Evolutionary conservation across 2,329 filamentous ascomycete species (phyloP), one percentile per base, ranked within the genome.

Genomic region (Pseudocercospora eumusae): DNA sequence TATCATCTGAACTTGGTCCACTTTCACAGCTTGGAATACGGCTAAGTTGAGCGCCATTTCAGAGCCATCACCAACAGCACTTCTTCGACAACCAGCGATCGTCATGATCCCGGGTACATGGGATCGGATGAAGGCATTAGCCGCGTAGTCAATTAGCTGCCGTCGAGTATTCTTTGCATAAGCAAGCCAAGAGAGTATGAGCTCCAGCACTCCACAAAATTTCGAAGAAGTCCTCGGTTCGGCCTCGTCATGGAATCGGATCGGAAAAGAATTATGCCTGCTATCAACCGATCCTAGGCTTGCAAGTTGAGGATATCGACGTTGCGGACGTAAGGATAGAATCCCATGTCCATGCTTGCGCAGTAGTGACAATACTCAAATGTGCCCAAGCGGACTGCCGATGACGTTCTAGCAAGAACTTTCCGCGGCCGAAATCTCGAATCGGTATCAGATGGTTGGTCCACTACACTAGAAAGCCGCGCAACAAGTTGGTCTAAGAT

Each of bases 391-490:
- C 25, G 47, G 9, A 8, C 31, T 25, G 47, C 7, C 23, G 4
- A 52, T 52, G 47, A 31, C 47, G 47, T 52, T 28, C 2, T n/a
- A 27, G 53, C 4, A n/a, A 31, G 36, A 49, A 27, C 27, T 45
- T 27, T 49, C 45, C 56, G 45, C 56, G 44, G 47, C 57, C 57
- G 15, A 53, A 40, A 44, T 25, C 23, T 40, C n/a, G 13, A 53
- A 27, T 27, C 36, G 53, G 28, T 56, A 56, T 56, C 11, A 23
- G 31, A 40, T 56, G 53, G 53, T 56, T 56, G 53, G 53, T 27
- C 18, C 23, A 25, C 31, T 10, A 33, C 11, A 15, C 11, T 33
- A 33, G 31, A 33, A 33, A 33, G 31, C 31, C 31, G 31, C 31
- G 31, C 31, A 33, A 33, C 31, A 33, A 15, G n/a, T 11, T 33